Percentiles rank a stretch among this genome's conserved stretches.
These are phyloP conservation scores for Aureobasidium mangrovei DNA, from an alignment of 2,329 filamentous ascomycete species.

Conservation along the genomic window DNA sequence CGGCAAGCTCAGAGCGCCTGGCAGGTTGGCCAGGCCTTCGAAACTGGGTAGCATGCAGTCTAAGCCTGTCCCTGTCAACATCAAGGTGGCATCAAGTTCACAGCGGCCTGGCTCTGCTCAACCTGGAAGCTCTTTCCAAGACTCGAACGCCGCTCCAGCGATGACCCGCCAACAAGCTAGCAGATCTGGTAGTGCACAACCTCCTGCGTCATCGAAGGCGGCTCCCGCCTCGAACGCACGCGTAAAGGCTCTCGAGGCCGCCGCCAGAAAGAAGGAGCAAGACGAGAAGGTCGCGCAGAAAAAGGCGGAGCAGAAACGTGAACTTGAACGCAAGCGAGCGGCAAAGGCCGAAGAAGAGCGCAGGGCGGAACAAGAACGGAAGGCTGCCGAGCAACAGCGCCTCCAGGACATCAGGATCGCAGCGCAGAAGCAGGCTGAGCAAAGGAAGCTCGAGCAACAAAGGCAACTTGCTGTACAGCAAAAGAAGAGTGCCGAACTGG, in stretches of 20 bases:
- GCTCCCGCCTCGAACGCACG: conserved; percentile 20
- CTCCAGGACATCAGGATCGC: conserved; percentile 29
- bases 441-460: conserved; percentile 34
- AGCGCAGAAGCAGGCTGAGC: conserved; percentile 30
- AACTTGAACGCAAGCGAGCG: conserved; percentile 67
- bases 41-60: conserved; percentile 44
- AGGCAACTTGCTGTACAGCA: conserved; percentile 42
- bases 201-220: conserved; percentile 5
- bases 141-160: conserved; percentile 7
- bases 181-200: conserved; percentile 15
- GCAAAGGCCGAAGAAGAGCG: conserved; percentile 56
- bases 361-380: conserved; percentile 29
- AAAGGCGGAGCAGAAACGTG: conserved; percentile 72
- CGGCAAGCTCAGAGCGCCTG: conserved; percentile 29
- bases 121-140: conserved; percentile 22
- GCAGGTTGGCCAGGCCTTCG: conserved; percentile 30
- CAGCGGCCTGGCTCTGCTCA: conserved; percentile 23
- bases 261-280: conserved; percentile 73
- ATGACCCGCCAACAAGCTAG: conserved; percentile 11
- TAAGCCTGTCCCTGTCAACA: conserved; percentile 63
- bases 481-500: conserved; percentile 12
- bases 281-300: conserved; percentile 73
- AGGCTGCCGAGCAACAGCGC: conserved; percentile 31
- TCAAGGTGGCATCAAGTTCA: conserved; percentile 49
- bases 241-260: conserved; percentile 55